A percentile compares a stretch with the other conserved stretches of the same genome.
Conservation (phyloP, 805 yeast genomes). For the Kazachstania martiniae region DNA sequence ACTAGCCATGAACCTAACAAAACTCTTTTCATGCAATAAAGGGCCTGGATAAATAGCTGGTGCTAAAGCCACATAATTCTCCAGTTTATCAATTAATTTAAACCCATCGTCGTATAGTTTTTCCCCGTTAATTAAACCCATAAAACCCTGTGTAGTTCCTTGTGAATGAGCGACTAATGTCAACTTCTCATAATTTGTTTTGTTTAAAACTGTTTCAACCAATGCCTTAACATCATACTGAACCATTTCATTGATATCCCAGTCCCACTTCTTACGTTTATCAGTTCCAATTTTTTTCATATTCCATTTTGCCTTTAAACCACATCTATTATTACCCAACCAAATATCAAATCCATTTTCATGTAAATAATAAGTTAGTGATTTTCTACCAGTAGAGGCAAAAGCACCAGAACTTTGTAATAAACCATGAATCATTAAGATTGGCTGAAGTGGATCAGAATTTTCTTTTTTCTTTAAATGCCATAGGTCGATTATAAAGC, state of each 20-base stretch:
- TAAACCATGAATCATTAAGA: conserved; percentile 75
- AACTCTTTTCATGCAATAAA: conserved; percentile 48
- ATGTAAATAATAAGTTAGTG: conserved; percentile 51
- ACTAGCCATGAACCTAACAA: conserved; percentile 51
- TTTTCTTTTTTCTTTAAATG: too few species aligned
- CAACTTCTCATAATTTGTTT: conserved; percentile 33
- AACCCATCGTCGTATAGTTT: conserved; percentile 19
- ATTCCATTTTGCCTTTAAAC: conserved; percentile 63
- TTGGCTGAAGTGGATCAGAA: conserved; percentile 15
- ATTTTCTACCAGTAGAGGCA: conserved; percentile 70
- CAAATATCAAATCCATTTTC: conserved; percentile 71
- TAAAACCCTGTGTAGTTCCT: conserved; percentile 80
- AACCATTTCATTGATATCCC: conserved; percentile 86
- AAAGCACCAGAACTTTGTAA: conserved; percentile 81
- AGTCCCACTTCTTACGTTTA: conserved; percentile 60
- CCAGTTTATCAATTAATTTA: conserved; percentile 42
- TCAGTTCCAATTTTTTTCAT: conserved; percentile 20
- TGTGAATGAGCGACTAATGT: conserved; percentile 79
- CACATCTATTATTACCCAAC: conserved; percentile 87
- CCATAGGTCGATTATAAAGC: conserved; percentile 58
- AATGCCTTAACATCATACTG: conserved; percentile 65
- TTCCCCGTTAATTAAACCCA: conserved; percentile 46
- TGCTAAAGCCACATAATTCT: conserved; percentile 65
- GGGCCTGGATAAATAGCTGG: conserved; percentile 91
- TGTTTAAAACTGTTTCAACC: conserved; percentile 45